A percentile compares a stretch with the other conserved stretches of the same genome.
Evolutionary conservation across 805 yeast genomes (phyloP).

Genomic region (Dipodascus albidus): DNA sequence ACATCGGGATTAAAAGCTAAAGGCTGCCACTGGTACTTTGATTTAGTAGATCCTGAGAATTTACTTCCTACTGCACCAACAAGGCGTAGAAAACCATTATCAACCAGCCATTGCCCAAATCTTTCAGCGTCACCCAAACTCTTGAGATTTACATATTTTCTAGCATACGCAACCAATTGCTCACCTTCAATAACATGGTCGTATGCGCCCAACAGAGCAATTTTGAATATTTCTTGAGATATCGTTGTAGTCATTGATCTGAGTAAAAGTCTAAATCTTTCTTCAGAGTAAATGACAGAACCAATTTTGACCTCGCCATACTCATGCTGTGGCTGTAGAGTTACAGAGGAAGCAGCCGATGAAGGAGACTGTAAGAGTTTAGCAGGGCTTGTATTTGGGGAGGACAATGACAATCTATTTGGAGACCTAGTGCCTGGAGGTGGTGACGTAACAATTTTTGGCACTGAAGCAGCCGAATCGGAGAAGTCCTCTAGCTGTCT

Average conservation of each 20-base stretch:
- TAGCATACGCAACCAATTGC: conserved; percentile 47
- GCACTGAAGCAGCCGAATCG: conserved; percentile 35
- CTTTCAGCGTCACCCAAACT: conserved; percentile 49
- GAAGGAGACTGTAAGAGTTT: conserved; percentile 8
- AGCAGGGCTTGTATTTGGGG: background rate
- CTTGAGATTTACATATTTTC: conserved; percentile 31
- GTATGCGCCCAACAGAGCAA: conserved; percentile 61
- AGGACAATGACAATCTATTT: background rate
- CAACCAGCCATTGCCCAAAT: conserved; percentile 62
- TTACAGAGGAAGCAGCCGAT: conserved; percentile 8
- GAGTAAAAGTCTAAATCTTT: conserved; percentile 33
- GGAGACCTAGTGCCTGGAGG: background rate
- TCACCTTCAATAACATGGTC: conserved; percentile 52
- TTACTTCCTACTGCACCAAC: conserved; percentile 49
- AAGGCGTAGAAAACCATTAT: conserved; percentile 46
- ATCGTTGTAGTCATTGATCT: conserved; percentile 35
- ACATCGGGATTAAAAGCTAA: conserved; percentile 25
- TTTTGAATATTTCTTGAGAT: conserved; percentile 43
- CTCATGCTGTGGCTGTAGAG: background rate
- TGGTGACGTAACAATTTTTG: conserved; percentile 12
- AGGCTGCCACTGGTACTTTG: conserved; percentile 71
- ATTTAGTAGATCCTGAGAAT: conserved; percentile 66
- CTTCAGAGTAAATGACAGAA: conserved; percentile 25
- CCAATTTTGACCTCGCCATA: conserved; percentile 20
- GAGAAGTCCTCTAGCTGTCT: conserved; percentile 58